Evolutionary conservation across 495 filamentous ascomycete genomes (phyloP), one percentile per base, ranked within the genome.

Genomic region (Penicillium subrubescens): DNA sequence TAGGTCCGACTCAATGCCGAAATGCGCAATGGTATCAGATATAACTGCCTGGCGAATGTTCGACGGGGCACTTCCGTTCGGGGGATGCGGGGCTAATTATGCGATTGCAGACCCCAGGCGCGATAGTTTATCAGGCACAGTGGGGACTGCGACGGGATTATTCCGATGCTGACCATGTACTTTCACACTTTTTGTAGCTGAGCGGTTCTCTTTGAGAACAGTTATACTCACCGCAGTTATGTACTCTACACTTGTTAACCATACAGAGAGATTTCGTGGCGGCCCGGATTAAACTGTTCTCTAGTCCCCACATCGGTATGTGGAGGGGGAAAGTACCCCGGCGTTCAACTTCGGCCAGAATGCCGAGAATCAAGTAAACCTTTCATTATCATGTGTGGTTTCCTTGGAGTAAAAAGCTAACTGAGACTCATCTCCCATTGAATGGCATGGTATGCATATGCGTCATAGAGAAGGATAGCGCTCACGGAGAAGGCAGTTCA

Each of bases 401-500:
- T 25, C 37, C 23, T 12, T 31, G 25, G 23, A 12, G 14, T 29
- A 27, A 31, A 7, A 29, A 48, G 19, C 44, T 23, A 48, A 12
- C 8, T 25, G 21, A 14, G 21, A 23, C 10, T 48, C 19, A 5
- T 11, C 5, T 23, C 7, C 44, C 23, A 25, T 19, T 12, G 14
- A 25, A 48, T 25, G 19, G n/a, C 19, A 25, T 48, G 21, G 11
- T 37, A 37, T 56, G 53, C 33, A 56, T 56, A 21, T 12, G 33
- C 33, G 3, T 23, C 43, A 29, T 50, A 12, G 11, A 34, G 21
- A 27, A 54, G 14, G 33, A 41, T 27, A 27, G n/a, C 12, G 31
- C 48, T 19, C 31, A 56, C 8, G n/a, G 10, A 2, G 29, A 17
- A 51, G n/a, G n/a, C 50, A 43, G 7, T 52, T 79, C 59, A 82